Conservation (phyloP, 805 yeast species). For the Komagataella ulmi region DNA sequence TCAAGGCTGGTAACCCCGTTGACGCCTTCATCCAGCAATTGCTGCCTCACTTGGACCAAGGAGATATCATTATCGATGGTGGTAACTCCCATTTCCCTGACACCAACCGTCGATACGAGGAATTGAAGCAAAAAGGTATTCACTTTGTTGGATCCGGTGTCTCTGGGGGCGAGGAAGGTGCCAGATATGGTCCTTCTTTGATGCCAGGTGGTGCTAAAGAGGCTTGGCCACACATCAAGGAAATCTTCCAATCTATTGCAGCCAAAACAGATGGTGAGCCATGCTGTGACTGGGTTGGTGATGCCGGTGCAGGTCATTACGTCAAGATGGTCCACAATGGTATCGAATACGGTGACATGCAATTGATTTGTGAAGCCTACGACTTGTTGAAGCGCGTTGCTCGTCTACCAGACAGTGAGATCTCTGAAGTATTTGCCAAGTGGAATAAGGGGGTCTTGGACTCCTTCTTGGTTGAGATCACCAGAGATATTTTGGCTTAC, state of each 20-base stretch:
- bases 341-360: slow-evolving; percentile 99
- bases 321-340: slow-evolving; percentile 99
- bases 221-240: slow-evolving; percentile 98
- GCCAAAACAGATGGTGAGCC: slow-evolving; percentile 98
- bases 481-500: slow-evolving; percentile 85
- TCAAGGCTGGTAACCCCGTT: slow-evolving; percentile 94
- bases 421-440: slow-evolving; percentile 77
- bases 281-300: slow-evolving; percentile 99
- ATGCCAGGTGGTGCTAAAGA: slow-evolving; percentile 99
- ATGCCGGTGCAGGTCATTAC: slow-evolving; percentile 97
- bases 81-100: slow-evolving; percentile 99
- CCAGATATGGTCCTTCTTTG: slow-evolving; percentile 96
- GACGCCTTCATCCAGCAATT: slow-evolving; percentile 83
- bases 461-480: slow-evolving; percentile 93
- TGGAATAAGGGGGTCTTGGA: slow-evolving; percentile 98
- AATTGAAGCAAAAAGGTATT: slow-evolving; percentile 77
- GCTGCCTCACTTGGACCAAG: slow-evolving; percentile 84
- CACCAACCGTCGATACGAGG: slow-evolving; percentile 90
- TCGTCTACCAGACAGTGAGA: slow-evolving; percentile 81
- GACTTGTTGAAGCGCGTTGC: slow-evolving; percentile 92
- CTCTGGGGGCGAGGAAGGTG: slow-evolving; percentile 99
- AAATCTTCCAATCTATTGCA: slow-evolving; percentile 88
- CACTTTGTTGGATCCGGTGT: slow-evolving; percentile 97
- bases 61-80: slow-evolving; percentile 98
- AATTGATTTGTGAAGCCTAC: slow-evolving; percentile 95